phyloP scores from a whole-genome alignment of 176 grass and related monocot species.

The Puya raimondii region DNA sequence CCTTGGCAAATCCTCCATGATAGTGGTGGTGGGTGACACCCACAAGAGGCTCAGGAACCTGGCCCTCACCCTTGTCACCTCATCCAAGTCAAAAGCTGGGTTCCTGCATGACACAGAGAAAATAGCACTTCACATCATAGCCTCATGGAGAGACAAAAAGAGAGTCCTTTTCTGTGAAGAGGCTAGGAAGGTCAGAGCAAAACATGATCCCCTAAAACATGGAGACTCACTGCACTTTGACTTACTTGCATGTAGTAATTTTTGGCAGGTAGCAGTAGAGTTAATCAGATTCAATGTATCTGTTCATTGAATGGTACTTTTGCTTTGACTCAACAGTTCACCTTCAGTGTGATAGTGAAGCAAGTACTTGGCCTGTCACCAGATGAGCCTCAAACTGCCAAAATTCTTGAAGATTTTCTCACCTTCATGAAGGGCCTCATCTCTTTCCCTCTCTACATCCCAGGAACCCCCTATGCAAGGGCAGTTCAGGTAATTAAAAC shows the following conservation, averaged over 20 bases:
- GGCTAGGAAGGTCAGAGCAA: constrained; percentile 58
- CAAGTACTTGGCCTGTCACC: constrained; percentile 75
- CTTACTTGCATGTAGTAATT: too few relatives aligned
- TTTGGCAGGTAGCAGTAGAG: too few relatives aligned
- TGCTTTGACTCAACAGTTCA: constrained; percentile 33
- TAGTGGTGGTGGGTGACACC: constrained; percentile 73
- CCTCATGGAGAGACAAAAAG: constrained; percentile 26
- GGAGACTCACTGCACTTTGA: not conserved
- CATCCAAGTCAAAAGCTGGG: constrained; percentile 59
- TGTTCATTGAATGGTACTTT: not conserved
- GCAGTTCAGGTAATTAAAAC: constrained; percentile 50
- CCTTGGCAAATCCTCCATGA: constrained; percentile 85
- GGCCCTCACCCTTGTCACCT: constrained; percentile 56
- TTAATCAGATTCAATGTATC: not conserved
- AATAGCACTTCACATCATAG: constrained; percentile 50
- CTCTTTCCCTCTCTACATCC: constrained; percentile 82
- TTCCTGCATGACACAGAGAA: constrained; percentile 73
- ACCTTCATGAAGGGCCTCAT: constrained; percentile 94
- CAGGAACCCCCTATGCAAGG: constrained; percentile 71
- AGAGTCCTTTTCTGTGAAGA: constrained; percentile 57
- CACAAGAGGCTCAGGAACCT: constrained; percentile 75
- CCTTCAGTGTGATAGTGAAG: constrained; percentile 96
- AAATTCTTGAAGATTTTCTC: constrained; percentile 80
- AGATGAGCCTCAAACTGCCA: constrained; percentile 56
- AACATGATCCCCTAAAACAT: constrained; percentile 30